phyloP scores from a whole-genome alignment of 352 stramenopile genomes.

The Thalassiosira hispida region DNA sequence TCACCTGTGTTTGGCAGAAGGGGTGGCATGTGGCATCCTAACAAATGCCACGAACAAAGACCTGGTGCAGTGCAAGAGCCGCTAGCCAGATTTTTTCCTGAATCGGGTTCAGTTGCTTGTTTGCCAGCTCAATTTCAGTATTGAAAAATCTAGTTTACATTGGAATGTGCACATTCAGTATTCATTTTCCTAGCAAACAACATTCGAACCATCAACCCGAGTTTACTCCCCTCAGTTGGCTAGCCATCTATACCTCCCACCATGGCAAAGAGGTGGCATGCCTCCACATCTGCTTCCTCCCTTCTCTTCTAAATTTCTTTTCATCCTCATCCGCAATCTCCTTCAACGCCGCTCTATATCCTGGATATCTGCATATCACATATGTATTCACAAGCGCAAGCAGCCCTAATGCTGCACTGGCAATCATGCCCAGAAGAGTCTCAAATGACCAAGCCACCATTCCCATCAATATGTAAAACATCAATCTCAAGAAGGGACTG shows the following conservation, averaged over 20 bases:
- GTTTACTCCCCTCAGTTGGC: neutral
- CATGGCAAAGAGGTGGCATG: slow-evolving; percentile 21
- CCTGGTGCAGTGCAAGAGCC: no score
- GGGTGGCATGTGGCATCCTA: no score
- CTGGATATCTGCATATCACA: slow-evolving; percentile 44
- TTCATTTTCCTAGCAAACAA: neutral
- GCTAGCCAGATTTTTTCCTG: no score
- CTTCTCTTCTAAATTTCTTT: slow-evolving; percentile 21
- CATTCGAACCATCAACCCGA: neutral
- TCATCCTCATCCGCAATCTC: slow-evolving; percentile 50
- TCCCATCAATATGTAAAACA: slow-evolving; percentile 51
- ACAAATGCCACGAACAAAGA: no score
- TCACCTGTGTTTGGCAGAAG: no score
- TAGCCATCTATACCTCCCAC: slow-evolving; percentile 20
- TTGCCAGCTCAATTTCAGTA: no score
- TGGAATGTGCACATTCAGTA: neutral
- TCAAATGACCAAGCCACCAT: slow-evolving; percentile 48
- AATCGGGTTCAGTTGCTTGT: no score
- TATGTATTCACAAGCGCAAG: slow-evolving; percentile 48
- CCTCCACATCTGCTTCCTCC: slow-evolving; percentile 24
- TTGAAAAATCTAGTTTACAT: no score
- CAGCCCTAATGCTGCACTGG: slow-evolving; percentile 19
- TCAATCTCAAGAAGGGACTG: slow-evolving; percentile 36
- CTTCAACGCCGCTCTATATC: slow-evolving; percentile 38
- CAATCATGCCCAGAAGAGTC: slow-evolving; percentile 27